Base-by-base conservation (phyloP, 148 eudicot genomes). In the Rhododendron griersonianum region DNA sequence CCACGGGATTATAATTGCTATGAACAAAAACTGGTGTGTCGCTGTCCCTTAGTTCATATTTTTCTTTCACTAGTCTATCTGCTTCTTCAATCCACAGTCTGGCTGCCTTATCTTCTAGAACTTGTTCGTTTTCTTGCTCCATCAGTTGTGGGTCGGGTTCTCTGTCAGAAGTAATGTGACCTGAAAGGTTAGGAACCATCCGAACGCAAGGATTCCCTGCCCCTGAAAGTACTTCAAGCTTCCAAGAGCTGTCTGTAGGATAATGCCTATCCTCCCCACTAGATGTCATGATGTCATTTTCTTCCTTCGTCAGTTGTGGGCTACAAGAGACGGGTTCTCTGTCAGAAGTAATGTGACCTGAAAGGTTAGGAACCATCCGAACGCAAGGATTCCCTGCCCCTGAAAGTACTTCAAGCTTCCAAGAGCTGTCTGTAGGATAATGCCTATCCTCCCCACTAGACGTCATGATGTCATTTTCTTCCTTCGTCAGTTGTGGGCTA, bases 231-330 rank as follows among this genome's bases (percentile, higher is more conserved):
- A 86, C 86, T 19, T 44, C 37, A 84, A 69, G 85, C 55, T 75
- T 79, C 84, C 84, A 50, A 77, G 80, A 39, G 50, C 13, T 71
- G 39, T 53, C 77, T 67, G n/a, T 86, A 84, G 82, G 85, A 85
- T 83, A 18, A 71, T 44, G n/a, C 30, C 85, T 87, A 37, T 25
- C 67, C 15, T 84, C 73, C 51, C 85, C 89, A 81, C 80, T 65
- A 84, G 25, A 80, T 87, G 88, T 86, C 78, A 61, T 85, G 39
- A 86, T 41, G 83, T 87, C 50, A 47, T 47, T 47, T 39, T 71
- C 86, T 69, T 69, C 80, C 25, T 84, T 84, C 59, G n/a, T 15
- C 25, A 50, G 2, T 69, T 67, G 53, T 37, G 35, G 39, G n/a
- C 83, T 79, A 84, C 61, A 61, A 16, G 57, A 55, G 71, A 76